Base-by-base conservation (phyloP, 352 stramenopile species). In the Phytophthora pluvialis region DNA sequence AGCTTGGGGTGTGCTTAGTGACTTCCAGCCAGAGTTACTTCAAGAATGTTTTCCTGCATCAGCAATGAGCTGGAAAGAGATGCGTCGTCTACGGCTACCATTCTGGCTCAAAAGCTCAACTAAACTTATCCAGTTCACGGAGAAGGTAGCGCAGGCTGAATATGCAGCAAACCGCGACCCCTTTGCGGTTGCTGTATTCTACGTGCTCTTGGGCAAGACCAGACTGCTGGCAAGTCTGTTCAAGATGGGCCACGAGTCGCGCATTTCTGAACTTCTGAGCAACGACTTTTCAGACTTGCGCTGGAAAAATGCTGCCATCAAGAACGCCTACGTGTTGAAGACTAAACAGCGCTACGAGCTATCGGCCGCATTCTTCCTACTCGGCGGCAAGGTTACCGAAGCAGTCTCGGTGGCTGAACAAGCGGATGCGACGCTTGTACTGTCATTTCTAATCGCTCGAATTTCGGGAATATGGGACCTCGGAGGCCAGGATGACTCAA, bases 271-370 rank as follows among this genome's bases (percentile, higher is more conserved):
- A 25, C 67, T 97, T 3, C 29, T 97, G 9, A 72, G 62, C 12
- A 96, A 96, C 54, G 78, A 97, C 54, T 97, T 97, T 64, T 67
- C 70, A 0, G 86, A 97, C 16, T 50, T 77, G 28, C 81, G 87
- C 33, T 97, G 89, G 90, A 88, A 90, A 47, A 94, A 89, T 44
- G 88, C 87, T 9, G 89, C 90, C 12, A 85, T 96, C n/a, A 97
- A 97, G 67, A 97, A 97, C 45, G 90, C 90, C 0, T 96, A 92
- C 56, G 88, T 94, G 32, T 62, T 97, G 15, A 95, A 96, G 57
- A 80, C 81, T 13, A 96, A 97, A 60, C 83, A 91, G 18, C 85
- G 86, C 12, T 95, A 90, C 40, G 75, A 82, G 46, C 66, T 96
- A 9, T 91, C 87, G 0, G 87, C 88, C 2, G 78, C 88, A 1